Base-by-base conservation (phyloP, 2,329 filamentous ascomycete genomes). In the Berkeleyomyces rouxiae region DNA sequence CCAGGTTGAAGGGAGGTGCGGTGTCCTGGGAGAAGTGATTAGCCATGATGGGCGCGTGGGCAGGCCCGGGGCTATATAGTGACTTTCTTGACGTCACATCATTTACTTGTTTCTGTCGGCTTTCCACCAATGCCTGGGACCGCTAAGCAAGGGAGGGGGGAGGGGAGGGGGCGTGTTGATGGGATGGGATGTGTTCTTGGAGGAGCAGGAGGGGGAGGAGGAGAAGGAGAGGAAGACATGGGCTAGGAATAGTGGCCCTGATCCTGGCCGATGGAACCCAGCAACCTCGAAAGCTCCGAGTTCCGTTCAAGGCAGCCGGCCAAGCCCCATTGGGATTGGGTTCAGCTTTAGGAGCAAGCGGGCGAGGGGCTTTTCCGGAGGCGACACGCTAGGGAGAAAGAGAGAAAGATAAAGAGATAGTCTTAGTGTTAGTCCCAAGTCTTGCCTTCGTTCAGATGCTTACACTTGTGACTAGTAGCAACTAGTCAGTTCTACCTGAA, bases 31-130 rank as follows among this genome's bases (percentile, higher is more conserved):
- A 13, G 5, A 13, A 13, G 49, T 13, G 33, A 36, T 36, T 11
- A 11, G 10, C 23, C 11, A 44, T 4, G 36, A 33, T 36, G 33
- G 49, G 23, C 23, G 36, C 16, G 49, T 36, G 49, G 49, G 23
- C 16, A 53, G 49, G 49, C 49, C 49, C 23, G n/a, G 49, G 49
- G 49, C 49, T 53, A 53, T 53, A 53, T 53, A 53, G 49, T 53
- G 49, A 53, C 49, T 53, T 53, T 53, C 49, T 53, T 53, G 23
- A 53, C 33, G 11, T 53, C 49, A 53, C 49, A 53, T 53, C 49
- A 53, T 33, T 53, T 53, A 11, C 49, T 53, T 53, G 23, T 53
- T 53, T 13, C 42, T 44, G 11, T 37, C 31, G n/a, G 13, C 31
- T 33, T 53, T 53, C 49, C 23, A 53, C 49, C 49, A 53, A 36